These are phyloP conservation scores for Phytophthora europaea DNA, from an alignment of 352 stramenopile species.

Conservation along the genomic window DNA sequence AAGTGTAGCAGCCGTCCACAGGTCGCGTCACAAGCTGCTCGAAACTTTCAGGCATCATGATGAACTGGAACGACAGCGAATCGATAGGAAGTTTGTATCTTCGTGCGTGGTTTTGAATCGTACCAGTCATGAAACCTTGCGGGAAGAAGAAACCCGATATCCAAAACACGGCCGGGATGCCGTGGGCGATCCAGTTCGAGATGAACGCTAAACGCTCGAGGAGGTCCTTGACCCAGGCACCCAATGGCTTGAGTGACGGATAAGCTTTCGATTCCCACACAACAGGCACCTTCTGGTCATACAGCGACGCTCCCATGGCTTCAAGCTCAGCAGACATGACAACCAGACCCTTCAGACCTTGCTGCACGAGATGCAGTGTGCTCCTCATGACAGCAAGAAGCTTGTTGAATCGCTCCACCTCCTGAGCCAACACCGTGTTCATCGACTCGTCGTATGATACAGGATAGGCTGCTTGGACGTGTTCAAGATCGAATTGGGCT, in stretches of 20 bases:
- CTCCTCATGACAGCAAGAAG: slow-evolving; percentile 85
- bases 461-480: slow-evolving; percentile 86
- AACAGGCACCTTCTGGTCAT: slow-evolving; percentile 89
- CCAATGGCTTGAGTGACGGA: slow-evolving; percentile 91
- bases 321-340: slow-evolving; percentile 92
- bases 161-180: slow-evolving; percentile 90
- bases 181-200: slow-evolving; percentile 75
- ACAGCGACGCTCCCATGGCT: slow-evolving; percentile 87
- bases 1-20: slow-evolving; percentile 47
- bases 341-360: slow-evolving; percentile 89
- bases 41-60: slow-evolving; percentile 71
- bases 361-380: slow-evolving; percentile 88
- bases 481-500: slow-evolving; percentile 86
- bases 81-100: slow-evolving; percentile 89
- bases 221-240: slow-evolving; percentile 91
- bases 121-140: slow-evolving; percentile 93
- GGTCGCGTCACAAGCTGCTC: slow-evolving; percentile 45
- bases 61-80: slow-evolving; percentile 83
- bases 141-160: slow-evolving; percentile 95
- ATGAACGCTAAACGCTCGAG: slow-evolving; percentile 81
- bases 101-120: slow-evolving; percentile 94
- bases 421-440: slow-evolving; percentile 94
- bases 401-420: slow-evolving; percentile 93
- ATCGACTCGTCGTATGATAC: slow-evolving; percentile 93
- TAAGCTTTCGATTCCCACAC: slow-evolving; percentile 93